A percentile compares a stretch with the other conserved stretches of the same genome.
Conservation (phyloP, 257 asterid species). For the Solanum microdontum region DNA sequence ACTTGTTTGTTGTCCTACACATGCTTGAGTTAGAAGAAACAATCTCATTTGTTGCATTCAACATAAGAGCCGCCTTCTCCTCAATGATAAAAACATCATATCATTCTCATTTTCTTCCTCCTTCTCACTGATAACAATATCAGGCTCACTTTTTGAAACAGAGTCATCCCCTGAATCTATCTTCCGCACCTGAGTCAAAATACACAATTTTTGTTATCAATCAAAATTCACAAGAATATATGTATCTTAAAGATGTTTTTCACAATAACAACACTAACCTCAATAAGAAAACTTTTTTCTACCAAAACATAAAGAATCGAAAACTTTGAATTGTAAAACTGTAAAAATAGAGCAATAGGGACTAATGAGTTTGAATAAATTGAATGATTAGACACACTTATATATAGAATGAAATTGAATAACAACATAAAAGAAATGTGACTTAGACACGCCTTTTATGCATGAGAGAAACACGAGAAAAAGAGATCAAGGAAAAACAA, state of each 20-base stretch:
- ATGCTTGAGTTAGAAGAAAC: background rate
- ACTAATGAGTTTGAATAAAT: no score
- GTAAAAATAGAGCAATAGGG: background rate
- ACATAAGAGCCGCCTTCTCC: background rate
- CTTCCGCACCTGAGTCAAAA: background rate
- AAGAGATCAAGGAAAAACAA: background rate
- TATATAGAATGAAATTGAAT: background rate
- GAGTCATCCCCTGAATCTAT: background rate
- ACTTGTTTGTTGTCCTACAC: background rate
- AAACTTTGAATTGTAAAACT: background rate
- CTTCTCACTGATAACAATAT: background rate
- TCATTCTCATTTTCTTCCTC: background rate
- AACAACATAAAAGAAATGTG: background rate
- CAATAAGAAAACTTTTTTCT: background rate
- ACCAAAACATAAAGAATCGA: background rate
- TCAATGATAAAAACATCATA: background rate
- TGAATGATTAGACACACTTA: background rate
- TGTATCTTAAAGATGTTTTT: background rate
- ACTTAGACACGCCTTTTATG: background rate
- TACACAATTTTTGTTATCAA: background rate
- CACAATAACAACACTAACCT: background rate
- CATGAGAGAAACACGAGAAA: background rate
- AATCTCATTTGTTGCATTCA: background rate
- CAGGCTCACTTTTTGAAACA: background rate
- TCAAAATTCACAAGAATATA: background rate